Conservation (phyloP, 371 early-diverging fungal species). For the Apophysomyces sp. region DNA sequence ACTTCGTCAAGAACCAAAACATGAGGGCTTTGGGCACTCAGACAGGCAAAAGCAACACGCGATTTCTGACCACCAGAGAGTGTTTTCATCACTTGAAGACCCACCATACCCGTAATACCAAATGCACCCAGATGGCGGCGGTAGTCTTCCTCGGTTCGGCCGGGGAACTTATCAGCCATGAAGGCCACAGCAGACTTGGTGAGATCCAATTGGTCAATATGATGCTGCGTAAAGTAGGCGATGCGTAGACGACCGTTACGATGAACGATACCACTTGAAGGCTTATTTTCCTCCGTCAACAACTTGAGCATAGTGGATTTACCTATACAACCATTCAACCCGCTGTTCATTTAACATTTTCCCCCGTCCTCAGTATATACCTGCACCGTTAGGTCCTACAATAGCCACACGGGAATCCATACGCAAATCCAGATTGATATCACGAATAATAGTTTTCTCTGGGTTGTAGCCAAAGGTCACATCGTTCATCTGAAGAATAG, state of each 20-base stretch:
- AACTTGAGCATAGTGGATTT: conserved; percentile 91
- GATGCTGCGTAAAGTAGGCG: conserved; percentile 98
- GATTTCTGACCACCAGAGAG: conserved; percentile 99
- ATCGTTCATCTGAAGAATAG: conserved; percentile 92
- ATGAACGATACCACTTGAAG: conserved; percentile 76
- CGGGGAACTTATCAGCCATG: conserved; percentile 86
- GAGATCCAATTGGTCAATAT: conserved; percentile 94
- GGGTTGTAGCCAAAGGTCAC: conserved; percentile 87
- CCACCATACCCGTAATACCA: conserved; percentile 95
- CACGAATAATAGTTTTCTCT: conserved; percentile 69
- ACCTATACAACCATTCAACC: conserved; percentile 24
- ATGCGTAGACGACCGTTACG: conserved; percentile 94
- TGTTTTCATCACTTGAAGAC: conserved; percentile 91
- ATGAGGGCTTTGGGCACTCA: conserved; percentile 92
- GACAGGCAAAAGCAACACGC: conserved; percentile 94
- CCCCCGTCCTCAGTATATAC: conserved; percentile 43
- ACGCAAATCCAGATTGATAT: conserved; percentile 90
- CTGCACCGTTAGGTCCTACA: conserved; percentile 89
- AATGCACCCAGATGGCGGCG: conserved; percentile 92
- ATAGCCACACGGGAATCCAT: conserved; percentile 97
- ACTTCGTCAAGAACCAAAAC: conserved; percentile 96
- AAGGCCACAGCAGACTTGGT: conserved; percentile 84
- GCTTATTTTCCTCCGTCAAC: conserved; percentile 81
- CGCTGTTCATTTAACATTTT: conserved; percentile 12
- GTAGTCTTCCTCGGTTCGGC: conserved; percentile 93